Conservation (phyloP, 306 rosid genomes). For the Lathyrus tuberosus region DNA sequence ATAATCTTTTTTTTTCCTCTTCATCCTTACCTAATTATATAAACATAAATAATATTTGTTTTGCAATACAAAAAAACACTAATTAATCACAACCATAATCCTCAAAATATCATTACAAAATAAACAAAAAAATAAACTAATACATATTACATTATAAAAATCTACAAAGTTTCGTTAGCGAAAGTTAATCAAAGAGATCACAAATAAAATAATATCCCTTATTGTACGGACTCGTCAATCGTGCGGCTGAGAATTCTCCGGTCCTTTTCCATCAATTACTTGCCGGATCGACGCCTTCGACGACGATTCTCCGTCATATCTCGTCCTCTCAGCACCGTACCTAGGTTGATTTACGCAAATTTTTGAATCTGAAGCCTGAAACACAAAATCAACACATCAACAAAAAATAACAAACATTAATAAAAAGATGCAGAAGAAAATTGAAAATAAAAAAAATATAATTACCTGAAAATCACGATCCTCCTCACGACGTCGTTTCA, state of each 20-base stretch:
- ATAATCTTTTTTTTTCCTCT: background rate
- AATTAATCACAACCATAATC: constrained; percentile 13
- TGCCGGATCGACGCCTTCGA: constrained; percentile 29
- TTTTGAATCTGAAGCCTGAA: constrained; percentile 35
- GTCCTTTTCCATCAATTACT: constrained; percentile 23
- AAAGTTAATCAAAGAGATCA: constrained; percentile 28
- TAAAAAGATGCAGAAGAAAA: background rate
- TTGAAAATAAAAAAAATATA: background rate
- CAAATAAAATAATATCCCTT: constrained; percentile 34
- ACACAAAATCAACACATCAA: background rate
- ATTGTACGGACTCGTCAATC: constrained; percentile 32
- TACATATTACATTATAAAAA: constrained; percentile 38
- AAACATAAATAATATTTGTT: background rate
- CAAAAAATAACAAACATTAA: background rate
- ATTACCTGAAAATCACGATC: constrained; percentile 50
- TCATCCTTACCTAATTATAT: constrained; percentile 25
- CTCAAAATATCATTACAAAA: constrained; percentile 28
- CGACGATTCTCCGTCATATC: constrained; percentile 37
- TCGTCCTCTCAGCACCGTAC: constrained; percentile 12
- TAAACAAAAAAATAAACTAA: background rate
- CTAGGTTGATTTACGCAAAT: constrained; percentile 20
- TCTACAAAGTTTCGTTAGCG: constrained; percentile 41
- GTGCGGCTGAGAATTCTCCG: constrained; percentile 36
- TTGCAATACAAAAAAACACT: constrained; percentile 3
- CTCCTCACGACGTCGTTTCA: constrained; percentile 60